phyloP scores from a whole-genome alignment of 208 protist species.

The Leptomonas seymouri region DNA sequence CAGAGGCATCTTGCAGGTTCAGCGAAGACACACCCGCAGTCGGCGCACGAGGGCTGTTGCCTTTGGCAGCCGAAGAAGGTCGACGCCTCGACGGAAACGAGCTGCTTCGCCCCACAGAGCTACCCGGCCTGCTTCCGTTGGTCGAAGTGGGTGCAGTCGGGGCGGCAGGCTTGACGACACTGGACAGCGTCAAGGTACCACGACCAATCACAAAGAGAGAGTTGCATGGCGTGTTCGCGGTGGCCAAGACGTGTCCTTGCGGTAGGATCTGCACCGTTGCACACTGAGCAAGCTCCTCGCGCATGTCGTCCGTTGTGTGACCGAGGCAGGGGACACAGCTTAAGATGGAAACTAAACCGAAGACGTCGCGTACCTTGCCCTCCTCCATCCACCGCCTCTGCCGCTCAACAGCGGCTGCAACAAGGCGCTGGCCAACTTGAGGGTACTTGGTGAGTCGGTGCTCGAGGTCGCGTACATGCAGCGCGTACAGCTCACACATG shows the following conservation, averaged over 20 bases:
- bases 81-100: slow-evolving; percentile 1
- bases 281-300: slow-evolving; percentile 50
- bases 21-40: neutral
- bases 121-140: neutral
- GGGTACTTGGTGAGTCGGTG: slow-evolving; percentile 71
- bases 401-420: slow-evolving; percentile 51
- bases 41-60: neutral
- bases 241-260: slow-evolving; percentile 44
- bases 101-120: slow-evolving; percentile 1
- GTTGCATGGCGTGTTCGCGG: slow-evolving; percentile 53
- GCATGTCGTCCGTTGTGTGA: slow-evolving; percentile 77
- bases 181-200: slow-evolving; percentile 51
- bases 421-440: slow-evolving; percentile 44
- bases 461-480: slow-evolving; percentile 56
- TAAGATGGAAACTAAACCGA: slow-evolving; percentile 69
- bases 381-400: slow-evolving; percentile 73
- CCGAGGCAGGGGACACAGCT: slow-evolving; percentile 81
- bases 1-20: neutral
- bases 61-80: neutral
- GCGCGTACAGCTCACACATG: slow-evolving; percentile 84
- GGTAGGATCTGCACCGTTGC: slow-evolving; percentile 61
- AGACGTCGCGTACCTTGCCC: slow-evolving; percentile 63
- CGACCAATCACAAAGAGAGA: slow-evolving; percentile 78
- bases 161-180: slow-evolving; percentile 8
- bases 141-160: neutral